Conservation (phyloP, 345 rosid genomes). For the Pugionium cornutum region DNA sequence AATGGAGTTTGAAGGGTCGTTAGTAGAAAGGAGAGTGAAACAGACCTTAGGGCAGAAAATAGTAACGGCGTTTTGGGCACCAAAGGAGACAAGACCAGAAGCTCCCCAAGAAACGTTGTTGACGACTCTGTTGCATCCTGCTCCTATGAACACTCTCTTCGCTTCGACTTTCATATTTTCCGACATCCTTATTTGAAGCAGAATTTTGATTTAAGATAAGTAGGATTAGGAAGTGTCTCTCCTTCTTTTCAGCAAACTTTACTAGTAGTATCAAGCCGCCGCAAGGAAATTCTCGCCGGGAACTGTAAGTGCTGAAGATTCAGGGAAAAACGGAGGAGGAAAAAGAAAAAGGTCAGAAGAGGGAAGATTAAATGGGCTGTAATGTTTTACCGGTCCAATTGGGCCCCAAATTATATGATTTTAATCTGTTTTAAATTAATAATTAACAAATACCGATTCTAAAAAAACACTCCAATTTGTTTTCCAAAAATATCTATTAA, state of each 20-base stretch:
- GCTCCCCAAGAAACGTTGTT: slow-evolving; percentile 96
- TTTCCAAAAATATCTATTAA: too few species aligned
- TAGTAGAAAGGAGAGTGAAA: background rate
- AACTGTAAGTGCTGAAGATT: background rate
- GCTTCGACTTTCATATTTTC: slow-evolving; percentile 42
- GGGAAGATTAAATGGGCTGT: slow-evolving; percentile 3
- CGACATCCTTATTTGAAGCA: slow-evolving; percentile 17
- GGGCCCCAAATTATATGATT: background rate
- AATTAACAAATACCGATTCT: too few species aligned
- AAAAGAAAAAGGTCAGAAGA: background rate
- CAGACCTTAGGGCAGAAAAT: slow-evolving; percentile 74
- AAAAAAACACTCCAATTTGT: too few species aligned
- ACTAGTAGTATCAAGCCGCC: background rate
- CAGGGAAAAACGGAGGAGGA: slow-evolving; percentile 11
- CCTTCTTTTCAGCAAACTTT: background rate
- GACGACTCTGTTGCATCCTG: slow-evolving; percentile 89
- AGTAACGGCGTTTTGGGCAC: slow-evolving; percentile 84
- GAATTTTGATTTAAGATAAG: background rate
- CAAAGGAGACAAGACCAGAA: slow-evolving; percentile 71
- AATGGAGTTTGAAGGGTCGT: background rate
- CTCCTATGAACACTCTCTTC: slow-evolving; percentile 74
- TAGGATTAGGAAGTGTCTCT: background rate
- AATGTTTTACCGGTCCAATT: background rate
- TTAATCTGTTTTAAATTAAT: too few species aligned
- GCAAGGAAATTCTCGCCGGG: slow-evolving; percentile 19